Base-by-base conservation (phyloP, 2,329 filamentous ascomycete genomes). In the Ophiostoma sp. region DNA sequence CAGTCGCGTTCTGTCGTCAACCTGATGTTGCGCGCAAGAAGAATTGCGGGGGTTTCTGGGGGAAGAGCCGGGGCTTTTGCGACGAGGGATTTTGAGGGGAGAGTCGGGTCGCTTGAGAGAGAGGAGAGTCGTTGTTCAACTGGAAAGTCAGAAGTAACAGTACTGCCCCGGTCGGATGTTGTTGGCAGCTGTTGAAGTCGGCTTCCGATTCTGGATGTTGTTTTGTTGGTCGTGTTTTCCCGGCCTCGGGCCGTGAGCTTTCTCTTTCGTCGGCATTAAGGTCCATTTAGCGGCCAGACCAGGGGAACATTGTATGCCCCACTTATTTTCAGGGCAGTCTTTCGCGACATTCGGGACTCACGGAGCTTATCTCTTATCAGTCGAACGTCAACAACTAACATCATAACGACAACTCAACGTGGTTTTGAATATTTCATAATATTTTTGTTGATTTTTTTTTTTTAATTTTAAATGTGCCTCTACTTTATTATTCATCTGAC, bases 231-330 rank as follows among this genome's bases (percentile, higher is more conserved):
- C 25, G 17, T n/a, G 64, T 68, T 68, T 50, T 50, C 64, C 64
- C 28, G 64, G 25, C 39, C 64, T 68, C 64, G 64, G 64, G 64
- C 64, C 45, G 64, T n/a, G 64, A 33, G 42, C 42, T 25, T 68
- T 68, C 12, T n/a, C n/a, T 55, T 55, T 68, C 42, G 36, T 66
- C 64, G 64, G 64, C 64, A 68, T 50, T 68, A 19, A 45, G 36
- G 36, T 15, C 42, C 8, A 66, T 45, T 66, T 66, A 66, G 61
- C 22, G 61, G 61, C 33, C 33, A 36, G 4, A 36, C 4, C 12
- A 45, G 61, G 33, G n/a, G 61, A 15, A 42, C 36, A 45, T 7
- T 12, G n/a, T 7, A 8, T 8, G 59, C 11, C 36, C 61, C 61
- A 66, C 61, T 45, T 66, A 8, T 48, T 66, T 66, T 5, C 61